These are phyloP conservation scores for Aquilaria yunnanensis DNA, from an alignment of 345 rosid species.

Conservation along the genomic window DNA sequence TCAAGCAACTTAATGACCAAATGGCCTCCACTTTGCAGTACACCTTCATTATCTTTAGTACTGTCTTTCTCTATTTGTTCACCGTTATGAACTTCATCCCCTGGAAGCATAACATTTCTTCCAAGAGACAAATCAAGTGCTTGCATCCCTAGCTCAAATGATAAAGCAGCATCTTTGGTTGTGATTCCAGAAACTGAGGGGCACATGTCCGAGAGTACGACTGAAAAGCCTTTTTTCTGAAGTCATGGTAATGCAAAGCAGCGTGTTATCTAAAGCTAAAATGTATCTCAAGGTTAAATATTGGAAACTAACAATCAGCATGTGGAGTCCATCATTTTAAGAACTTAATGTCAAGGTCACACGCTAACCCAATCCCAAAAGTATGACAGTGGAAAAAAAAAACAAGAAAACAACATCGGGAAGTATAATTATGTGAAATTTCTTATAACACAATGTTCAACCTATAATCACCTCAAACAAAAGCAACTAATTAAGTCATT, in stretches of 20 bases:
- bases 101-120: conserved; percentile 27
- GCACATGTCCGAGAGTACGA: conserved; percentile 89
- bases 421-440: no score
- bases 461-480: no score
- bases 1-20: conserved; percentile 87
- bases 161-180: conserved; percentile 74
- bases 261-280: no score
- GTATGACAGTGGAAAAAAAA: no score
- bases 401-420: no score
- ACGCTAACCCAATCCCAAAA: no score
- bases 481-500: no score
- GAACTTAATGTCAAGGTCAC: no score
- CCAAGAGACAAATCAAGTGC: conserved; percentile 88
- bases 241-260: conserved; percentile 13
- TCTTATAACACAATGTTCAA: no score
- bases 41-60: conserved; percentile 31
- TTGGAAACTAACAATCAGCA: not conserved
- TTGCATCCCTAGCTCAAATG: conserved; percentile 79
- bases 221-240: conserved; percentile 77
- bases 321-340: no score
- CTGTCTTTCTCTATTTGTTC: conserved; percentile 8
- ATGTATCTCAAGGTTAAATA: not conserved
- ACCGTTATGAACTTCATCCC: conserved; percentile 16
- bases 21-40: conserved; percentile 66
- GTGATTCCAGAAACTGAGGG: conserved; percentile 82